Conservation (phyloP, 1,139 yeast genomes). For the Saccharomyces hybrid region DNA sequence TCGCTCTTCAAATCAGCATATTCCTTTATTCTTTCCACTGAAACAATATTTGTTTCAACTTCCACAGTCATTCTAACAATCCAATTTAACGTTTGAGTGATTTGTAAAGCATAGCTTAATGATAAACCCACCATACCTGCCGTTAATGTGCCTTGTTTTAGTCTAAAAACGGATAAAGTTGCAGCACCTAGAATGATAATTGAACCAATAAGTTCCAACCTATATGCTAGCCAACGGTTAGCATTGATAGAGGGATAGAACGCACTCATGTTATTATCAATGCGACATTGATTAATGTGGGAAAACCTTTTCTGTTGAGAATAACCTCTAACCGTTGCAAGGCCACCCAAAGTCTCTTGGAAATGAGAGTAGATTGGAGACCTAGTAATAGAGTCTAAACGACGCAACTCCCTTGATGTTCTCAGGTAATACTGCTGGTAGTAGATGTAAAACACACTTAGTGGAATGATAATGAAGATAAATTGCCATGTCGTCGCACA, state of each 20-base stretch:
- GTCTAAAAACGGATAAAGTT: conserved; percentile 63
- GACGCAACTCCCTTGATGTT: conserved; percentile 89
- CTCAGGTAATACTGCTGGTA: conserved; percentile 86
- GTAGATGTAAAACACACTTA: conserved; percentile 63
- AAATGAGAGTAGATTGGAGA: conserved; percentile 95
- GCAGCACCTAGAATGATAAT: conserved; percentile 80
- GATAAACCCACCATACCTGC: conserved; percentile 93
- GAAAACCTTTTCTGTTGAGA: conserved; percentile 67
- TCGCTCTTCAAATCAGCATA: conserved; percentile 69
- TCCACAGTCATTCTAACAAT: conserved; percentile 97
- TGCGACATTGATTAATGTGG: conserved; percentile 63
- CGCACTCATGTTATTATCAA: conserved; percentile 84
- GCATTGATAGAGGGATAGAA: conserved; percentile 91
- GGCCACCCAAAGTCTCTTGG: conserved; percentile 91
- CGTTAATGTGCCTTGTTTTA: conserved; percentile 59
- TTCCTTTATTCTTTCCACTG: conserved; percentile 91
- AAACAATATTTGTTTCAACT: conserved; percentile 92
- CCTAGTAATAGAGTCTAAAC: conserved; percentile 86
- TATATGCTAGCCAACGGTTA: conserved; percentile 93
- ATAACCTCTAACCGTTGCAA: conserved; percentile 84
- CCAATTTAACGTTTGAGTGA: conserved; percentile 93
- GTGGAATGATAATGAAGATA: conserved; percentile 60
- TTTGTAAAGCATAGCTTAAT: conserved; percentile 83
- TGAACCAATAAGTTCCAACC: conserved; percentile 87
- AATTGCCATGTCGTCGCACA: conserved; percentile 87